Conservation (phyloP, 2,329 filamentous ascomycete species). For the Nothopassalora personata region DNA sequence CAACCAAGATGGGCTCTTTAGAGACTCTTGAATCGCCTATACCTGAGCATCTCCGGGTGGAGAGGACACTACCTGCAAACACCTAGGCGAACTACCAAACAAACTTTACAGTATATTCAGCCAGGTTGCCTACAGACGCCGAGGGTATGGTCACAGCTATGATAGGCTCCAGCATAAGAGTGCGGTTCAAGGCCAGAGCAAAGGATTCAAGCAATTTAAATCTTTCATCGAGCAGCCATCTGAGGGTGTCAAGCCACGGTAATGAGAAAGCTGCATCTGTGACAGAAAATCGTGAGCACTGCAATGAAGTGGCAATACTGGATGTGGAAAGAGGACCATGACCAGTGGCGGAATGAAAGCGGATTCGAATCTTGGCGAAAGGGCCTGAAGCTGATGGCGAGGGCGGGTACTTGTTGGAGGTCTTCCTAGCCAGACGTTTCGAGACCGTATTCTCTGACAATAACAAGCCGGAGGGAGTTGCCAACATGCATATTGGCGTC, state of each 20-base stretch:
- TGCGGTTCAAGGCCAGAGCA: not conserved
- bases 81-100: conserved; percentile 27
- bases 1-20: conserved; percentile 12
- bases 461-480: conserved; percentile 37
- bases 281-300: conserved; percentile 30
- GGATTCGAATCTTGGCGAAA: conserved; percentile 39
- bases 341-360: conserved; percentile 32
- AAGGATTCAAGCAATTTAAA: conserved; percentile 13
- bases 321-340: conserved; percentile 28
- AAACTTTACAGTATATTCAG: conserved; percentile 31
- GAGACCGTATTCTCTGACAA: conserved; percentile 42
- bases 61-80: conserved; percentile 17
- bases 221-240: conserved; percentile 19
- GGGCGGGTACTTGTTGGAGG: conserved; percentile 41
- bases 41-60: conserved; percentile 16
- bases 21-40: conserved; percentile 18
- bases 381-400: conserved; percentile 25
- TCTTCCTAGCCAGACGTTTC: conserved; percentile 40
- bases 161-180: conserved; percentile 30
- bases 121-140: conserved; percentile 31
- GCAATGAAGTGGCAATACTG: conserved; percentile 39
- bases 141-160: conserved; percentile 34
- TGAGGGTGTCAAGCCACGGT: conserved; percentile 17
- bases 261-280: conserved; percentile 35
- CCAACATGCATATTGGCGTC: conserved; percentile 37